Conservation (phyloP, 164 flowering plant genomes). For the Warburgia ugandensis region DNA sequence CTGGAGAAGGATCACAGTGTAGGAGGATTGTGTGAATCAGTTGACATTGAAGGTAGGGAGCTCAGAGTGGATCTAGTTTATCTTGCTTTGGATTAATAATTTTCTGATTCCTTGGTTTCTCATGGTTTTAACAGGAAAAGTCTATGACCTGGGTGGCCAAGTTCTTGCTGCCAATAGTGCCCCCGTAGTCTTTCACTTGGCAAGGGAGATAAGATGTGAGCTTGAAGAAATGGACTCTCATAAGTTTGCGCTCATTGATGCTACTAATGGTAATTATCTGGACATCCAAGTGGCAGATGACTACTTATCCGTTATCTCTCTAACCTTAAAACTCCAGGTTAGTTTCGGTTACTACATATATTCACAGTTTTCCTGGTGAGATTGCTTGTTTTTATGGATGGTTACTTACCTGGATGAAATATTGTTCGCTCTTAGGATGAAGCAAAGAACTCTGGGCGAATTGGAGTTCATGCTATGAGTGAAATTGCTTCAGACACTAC, state of each 20-base stretch:
- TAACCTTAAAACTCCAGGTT: slow-evolving; percentile 72
- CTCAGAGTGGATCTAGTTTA: too few relatives aligned
- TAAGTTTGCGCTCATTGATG: slow-evolving; percentile 59
- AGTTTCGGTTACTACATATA: not conserved
- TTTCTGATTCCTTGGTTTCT: not conserved
- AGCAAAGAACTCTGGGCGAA: slow-evolving; percentile 39
- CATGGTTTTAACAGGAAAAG: slow-evolving; percentile 34
- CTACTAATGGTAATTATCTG: slow-evolving; percentile 44
- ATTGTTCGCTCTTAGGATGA: slow-evolving; percentile 35
- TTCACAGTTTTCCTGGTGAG: not conserved
- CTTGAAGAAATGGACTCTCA: slow-evolving; percentile 67
- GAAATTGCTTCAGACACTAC: slow-evolving; percentile 51
- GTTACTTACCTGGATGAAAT: not conserved
- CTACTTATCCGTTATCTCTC: slow-evolving; percentile 55
- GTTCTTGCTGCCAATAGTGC: slow-evolving; percentile 82
- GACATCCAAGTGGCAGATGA: slow-evolving; percentile 67
- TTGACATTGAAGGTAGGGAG: slow-evolving; percentile 53
- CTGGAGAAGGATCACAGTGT: slow-evolving; percentile 60
- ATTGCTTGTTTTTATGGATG: not conserved
- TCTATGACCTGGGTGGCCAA: slow-evolving; percentile 82
- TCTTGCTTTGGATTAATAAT: too few relatives aligned
- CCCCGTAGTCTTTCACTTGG: slow-evolving; percentile 61
- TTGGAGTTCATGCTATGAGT: slow-evolving; percentile 65
- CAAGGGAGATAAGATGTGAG: slow-evolving; percentile 53
- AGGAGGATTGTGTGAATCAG: slow-evolving; percentile 79